Conservation (phyloP, 129 eudicot genomes). For the Escallonia rubra region DNA sequence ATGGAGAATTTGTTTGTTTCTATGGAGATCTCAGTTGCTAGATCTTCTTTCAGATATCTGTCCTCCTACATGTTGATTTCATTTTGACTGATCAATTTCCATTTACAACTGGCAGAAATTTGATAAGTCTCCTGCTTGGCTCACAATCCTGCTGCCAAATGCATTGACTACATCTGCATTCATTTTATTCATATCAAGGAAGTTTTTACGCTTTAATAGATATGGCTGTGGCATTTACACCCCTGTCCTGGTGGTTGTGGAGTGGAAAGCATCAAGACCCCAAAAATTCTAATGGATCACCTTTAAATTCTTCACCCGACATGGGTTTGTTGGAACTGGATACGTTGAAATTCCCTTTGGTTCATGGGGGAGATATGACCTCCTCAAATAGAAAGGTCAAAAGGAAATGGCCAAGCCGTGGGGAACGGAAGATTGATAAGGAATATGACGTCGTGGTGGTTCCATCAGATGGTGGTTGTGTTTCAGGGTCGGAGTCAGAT, state of each 20-base stretch:
- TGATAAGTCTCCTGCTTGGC: neutral
- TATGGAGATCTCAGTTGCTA: neutral
- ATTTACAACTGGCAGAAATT: neutral
- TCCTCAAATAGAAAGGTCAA: conserved; percentile 37
- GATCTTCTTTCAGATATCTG: neutral
- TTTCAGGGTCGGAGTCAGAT: conserved; percentile 46
- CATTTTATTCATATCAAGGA: conserved; percentile 1
- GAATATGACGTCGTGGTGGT: conserved; percentile 53
- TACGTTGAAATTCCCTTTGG: conserved; percentile 36
- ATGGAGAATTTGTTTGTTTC: neutral
- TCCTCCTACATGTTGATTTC: neutral
- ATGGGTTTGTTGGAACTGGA: conserved; percentile 36
- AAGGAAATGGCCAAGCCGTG: conserved; percentile 18
- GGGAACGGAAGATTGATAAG: conserved; percentile 32
- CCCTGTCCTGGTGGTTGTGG: conserved; percentile 67
- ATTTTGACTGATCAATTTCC: neutral
- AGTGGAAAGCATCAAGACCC: conserved; percentile 59
- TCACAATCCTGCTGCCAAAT: neutral
- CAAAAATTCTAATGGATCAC: conserved; percentile 22
- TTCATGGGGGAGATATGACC: conserved; percentile 23
- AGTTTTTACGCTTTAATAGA: conserved; percentile 9
- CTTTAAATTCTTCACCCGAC: conserved; percentile 42
- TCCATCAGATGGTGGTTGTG: conserved; percentile 49
- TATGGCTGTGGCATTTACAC: conserved; percentile 59
- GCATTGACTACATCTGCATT: neutral